Evolutionary conservation across 2,329 filamentous ascomycete genomes (phyloP), one percentile per base, ranked within the genome.

Genomic region (Penicillium sp.): DNA sequence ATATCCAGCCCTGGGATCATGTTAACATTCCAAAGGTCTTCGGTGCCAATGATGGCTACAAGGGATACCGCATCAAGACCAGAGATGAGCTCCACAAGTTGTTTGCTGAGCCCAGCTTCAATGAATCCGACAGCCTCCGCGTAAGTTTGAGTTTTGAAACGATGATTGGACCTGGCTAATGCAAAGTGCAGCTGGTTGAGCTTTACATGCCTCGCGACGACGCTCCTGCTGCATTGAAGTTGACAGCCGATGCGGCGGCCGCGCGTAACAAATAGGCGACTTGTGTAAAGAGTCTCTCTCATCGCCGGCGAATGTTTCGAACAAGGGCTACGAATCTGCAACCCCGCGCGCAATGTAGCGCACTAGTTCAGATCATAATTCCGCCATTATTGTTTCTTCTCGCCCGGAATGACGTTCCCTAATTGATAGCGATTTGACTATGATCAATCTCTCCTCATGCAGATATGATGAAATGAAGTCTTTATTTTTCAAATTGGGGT

Each of bases 131-230:
- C 24, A 73, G 70, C 59, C 69, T 82, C 54, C 77, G 77, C 67
- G 76, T 77, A 62, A 63, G 70, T 65, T 65, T n/a, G n/a, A 35
- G 14, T 22, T 31, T 19, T 26, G 26, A 9, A 43, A 31, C 6
- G 7, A 42, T 14, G 2, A 21, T 44, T 21, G 42, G 31, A 49
- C n/a, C 8, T 22, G 8, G 47, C 61, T 68, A 56, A 67, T 54
- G 47, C 43, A 79, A 10, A 47, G 68, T 88, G 63, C 81, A 92
- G 73, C 87, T 96, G 70, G 90, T 96, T 43, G 91, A 96, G 79
- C 68, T 96, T 49, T 88, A 90, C 68, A 91, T 96, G 85, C 87
- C 86, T 10, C 88, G 84, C 75, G 83, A 91, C 58, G 91, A 96
- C 75, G 90, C 90, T 13, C 91, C 91, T 0, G 79, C 81, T 48